Evolutionary conservation across 116 monocot species (phyloP).

Genomic region (Thalassia testudinum): DNA sequence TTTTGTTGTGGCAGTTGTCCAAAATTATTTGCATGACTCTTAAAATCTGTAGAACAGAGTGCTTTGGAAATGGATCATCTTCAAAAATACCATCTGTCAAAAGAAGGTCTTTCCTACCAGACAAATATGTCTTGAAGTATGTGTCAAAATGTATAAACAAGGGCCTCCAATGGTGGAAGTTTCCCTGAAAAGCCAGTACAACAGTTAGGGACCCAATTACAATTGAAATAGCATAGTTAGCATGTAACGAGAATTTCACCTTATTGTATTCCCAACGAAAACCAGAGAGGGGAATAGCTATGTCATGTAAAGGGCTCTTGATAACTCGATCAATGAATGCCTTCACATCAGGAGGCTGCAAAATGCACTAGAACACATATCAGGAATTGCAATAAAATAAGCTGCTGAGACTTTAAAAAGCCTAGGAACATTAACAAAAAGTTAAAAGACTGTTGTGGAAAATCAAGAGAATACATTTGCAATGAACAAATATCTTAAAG

Average conservation of each 20-base stretch:
- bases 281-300: constrained; percentile 90
- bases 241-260: constrained; percentile 16
- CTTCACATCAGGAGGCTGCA: constrained; percentile 81
- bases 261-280: constrained; percentile 95
- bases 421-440: no score
- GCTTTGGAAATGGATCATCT: constrained; percentile 75
- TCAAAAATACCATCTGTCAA: constrained; percentile 63
- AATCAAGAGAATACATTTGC: no score
- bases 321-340: constrained; percentile 94
- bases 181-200: constrained; percentile 38
- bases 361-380: no score
- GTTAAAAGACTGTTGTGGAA: no score
- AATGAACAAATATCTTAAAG: no score
- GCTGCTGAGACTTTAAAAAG: no score
- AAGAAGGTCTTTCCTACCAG: constrained; percentile 77
- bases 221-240: neutral
- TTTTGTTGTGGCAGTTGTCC: constrained; percentile 90
- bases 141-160: constrained; percentile 97
- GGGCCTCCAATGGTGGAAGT: constrained; percentile 96
- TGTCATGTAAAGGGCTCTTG: constrained; percentile 81
- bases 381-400: no score
- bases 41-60: constrained; percentile 70
- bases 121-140: constrained; percentile 82
- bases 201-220: neutral
- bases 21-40: constrained; percentile 97